Conservation (phyloP, 352 stramenopile genomes). For the Globisporangium spinosum region DNA sequence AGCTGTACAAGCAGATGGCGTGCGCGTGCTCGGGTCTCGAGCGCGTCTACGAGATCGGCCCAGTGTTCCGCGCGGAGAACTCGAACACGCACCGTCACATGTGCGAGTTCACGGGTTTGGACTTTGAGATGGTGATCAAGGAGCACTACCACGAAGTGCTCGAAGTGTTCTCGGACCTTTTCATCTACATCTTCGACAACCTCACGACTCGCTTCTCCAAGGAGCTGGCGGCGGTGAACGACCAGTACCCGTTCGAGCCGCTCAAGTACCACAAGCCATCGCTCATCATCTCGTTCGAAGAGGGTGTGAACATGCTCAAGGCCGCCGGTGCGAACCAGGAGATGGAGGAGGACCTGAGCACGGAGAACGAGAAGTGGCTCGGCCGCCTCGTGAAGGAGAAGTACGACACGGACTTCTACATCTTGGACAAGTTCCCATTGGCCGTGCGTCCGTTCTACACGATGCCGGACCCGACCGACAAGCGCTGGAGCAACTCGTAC, state of each 20-base stretch:
- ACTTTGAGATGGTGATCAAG: conserved; percentile 99
- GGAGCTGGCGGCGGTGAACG: conserved; percentile 94
- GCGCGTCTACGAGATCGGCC: conserved; percentile 98
- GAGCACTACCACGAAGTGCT: conserved; percentile 99
- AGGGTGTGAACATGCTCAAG: conserved; percentile 92
- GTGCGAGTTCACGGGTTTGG: conserved; percentile 99
- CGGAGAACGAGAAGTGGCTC: conserved; percentile 97
- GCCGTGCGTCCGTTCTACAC: conserved; percentile 99
- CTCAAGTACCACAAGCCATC: conserved; percentile 95
- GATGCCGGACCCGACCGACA: conserved; percentile 97
- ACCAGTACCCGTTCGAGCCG: conserved; percentile 97
- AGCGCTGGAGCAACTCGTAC: conserved; percentile 96
- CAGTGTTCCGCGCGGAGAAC: conserved; percentile 99
- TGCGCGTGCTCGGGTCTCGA: conserved; percentile 97
- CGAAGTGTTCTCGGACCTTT: conserved; percentile 97
- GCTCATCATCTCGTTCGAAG: conserved; percentile 92
- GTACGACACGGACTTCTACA: conserved; percentile 99
- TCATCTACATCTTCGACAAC: conserved; percentile 99
- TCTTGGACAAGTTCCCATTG: conserved; percentile 99
- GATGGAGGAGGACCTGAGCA: conserved; percentile 83
- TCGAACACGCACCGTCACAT: conserved; percentile 98
- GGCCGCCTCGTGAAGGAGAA: conserved; percentile 95
- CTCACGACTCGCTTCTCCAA: conserved; percentile 91
- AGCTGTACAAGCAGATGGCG: conserved; percentile 99
- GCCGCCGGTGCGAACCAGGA: conserved; percentile 74